Conservation (phyloP, 352 stramenopile genomes). For the Phytopythium helicoides region DNA sequence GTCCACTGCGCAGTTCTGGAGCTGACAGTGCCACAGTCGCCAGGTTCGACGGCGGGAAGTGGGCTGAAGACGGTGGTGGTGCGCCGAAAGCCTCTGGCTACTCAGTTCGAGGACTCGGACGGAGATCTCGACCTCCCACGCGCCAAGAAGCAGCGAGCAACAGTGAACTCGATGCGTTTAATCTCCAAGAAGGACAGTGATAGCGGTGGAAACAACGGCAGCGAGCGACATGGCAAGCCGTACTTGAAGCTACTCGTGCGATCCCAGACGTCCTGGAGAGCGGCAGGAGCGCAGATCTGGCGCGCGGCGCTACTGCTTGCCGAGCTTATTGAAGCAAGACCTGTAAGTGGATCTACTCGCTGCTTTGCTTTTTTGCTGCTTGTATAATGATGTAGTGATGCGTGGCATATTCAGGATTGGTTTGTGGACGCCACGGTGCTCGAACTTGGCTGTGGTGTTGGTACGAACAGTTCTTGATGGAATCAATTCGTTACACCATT, state of each 20-base stretch:
- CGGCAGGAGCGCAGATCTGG: constrained; percentile 46
- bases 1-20: too few relatives aligned
- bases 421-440: constrained; percentile 34
- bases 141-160: constrained; percentile 7
- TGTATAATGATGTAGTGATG: not conserved
- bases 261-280: constrained; percentile 22
- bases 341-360: constrained; percentile 6
- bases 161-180: not conserved
- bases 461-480: constrained; percentile 14
- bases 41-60: not conserved
- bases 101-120: constrained; percentile 13
- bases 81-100: not conserved
- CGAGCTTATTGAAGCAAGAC: constrained; percentile 38
- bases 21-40: not conserved
- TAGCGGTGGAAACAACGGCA: not conserved
- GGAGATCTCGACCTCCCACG: constrained; percentile 23
- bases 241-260: constrained; percentile 17
- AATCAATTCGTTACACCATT: too few relatives aligned
- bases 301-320: constrained; percentile 52
- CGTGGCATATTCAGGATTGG: constrained; percentile 12
- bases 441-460: constrained; percentile 57
- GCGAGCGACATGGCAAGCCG: constrained; percentile 2
- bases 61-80: constrained; percentile 7
- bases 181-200: not conserved
- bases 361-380: too few relatives aligned